These are phyloP conservation scores for Talaromyces sp. DNA, from an alignment of 2,329 filamentous ascomycete genomes.

Conservation along the genomic window DNA sequence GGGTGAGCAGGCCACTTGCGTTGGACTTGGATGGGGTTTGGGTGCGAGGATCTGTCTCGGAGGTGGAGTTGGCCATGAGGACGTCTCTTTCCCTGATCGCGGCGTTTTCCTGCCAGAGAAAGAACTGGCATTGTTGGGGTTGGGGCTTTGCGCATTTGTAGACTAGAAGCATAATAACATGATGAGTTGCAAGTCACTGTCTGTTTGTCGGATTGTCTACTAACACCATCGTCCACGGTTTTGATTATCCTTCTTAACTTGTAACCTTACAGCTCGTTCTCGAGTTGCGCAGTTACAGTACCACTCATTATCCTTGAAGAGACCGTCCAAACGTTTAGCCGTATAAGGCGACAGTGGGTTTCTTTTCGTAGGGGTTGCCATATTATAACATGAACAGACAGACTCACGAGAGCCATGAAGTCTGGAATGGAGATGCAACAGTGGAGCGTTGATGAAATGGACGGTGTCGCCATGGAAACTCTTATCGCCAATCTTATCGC, in stretches of 20 bases:
- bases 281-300: conserved; percentile 60
- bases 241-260: conserved; percentile 59
- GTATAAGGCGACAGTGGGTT: conserved; percentile 23
- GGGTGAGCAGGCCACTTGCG: conserved; percentile 35
- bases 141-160: conserved; percentile 60
- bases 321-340: conserved; percentile 35
- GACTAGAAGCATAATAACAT: conserved; percentile 40
- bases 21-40: conserved; percentile 23
- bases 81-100: conserved; percentile 55
- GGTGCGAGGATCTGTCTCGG: conserved; percentile 41
- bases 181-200: not conserved
- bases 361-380: too few relatives aligned
- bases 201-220: conserved; percentile 7
- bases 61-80: conserved; percentile 53
- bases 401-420: not conserved
- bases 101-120: conserved; percentile 64
- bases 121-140: conserved; percentile 58
- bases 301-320: conserved; percentile 51
- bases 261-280: conserved; percentile 57
- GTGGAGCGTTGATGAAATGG: too few relatives aligned
- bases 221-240: conserved; percentile 61
- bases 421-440: not conserved
- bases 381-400: too few relatives aligned
- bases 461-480: conserved; percentile 31
- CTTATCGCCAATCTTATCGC: conserved; percentile 9